These are phyloP conservation scores for Rhynchospora pubera DNA, from an alignment of 176 grass and related monocot species.

Conservation along the genomic window DNA sequence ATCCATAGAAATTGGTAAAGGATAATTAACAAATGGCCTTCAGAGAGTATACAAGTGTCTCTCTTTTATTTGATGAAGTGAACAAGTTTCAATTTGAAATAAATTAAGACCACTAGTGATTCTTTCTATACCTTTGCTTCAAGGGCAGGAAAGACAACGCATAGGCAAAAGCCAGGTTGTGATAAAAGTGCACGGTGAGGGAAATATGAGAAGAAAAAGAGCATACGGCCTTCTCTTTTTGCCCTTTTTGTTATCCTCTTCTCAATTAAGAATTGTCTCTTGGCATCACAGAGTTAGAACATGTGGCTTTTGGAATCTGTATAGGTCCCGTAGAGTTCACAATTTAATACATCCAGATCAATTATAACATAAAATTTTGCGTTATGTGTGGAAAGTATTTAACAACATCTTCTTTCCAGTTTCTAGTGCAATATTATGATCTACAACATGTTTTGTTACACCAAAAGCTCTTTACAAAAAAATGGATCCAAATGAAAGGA, in stretches of 20 bases:
- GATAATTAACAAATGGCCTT: background rate
- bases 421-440: background rate
- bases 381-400: background rate
- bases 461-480: background rate
- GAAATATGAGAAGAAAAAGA: slow-evolving; percentile 17
- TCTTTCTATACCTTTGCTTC: slow-evolving; percentile 10
- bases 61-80: background rate
- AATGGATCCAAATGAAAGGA: background rate
- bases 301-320: slow-evolving; percentile 12
- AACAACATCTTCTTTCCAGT: background rate
- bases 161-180: slow-evolving; percentile 3
- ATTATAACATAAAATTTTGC: background rate
- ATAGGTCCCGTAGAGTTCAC: slow-evolving; percentile 1
- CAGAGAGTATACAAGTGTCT: slow-evolving; percentile 7
- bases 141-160: slow-evolving; percentile 12
- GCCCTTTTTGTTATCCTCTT: slow-evolving; percentile 21
- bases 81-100: slow-evolving; percentile 4
- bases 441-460: background rate
- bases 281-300: slow-evolving; percentile 9
- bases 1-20: background rate
- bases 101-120: slow-evolving; percentile 3
- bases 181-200: slow-evolving; percentile 12
- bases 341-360: background rate
- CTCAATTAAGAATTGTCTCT: slow-evolving; percentile 13
- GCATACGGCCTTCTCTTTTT: slow-evolving; percentile 17